phyloP scores from a whole-genome alignment of 2,329 filamentous ascomycete species.

The Anisogramma anomala region DNA sequence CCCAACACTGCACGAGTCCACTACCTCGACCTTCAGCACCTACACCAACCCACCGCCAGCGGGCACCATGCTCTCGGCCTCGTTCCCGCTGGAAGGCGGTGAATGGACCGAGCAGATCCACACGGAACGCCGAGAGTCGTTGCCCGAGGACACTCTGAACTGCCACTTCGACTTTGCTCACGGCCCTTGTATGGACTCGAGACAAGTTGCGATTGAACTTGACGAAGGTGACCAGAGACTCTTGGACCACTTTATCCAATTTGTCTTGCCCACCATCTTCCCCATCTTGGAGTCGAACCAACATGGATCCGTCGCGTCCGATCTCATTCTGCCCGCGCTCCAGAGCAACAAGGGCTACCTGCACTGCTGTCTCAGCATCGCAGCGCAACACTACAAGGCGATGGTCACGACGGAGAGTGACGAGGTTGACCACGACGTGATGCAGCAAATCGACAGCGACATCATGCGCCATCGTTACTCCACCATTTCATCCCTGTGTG shows the following conservation, averaged over 20 bases:
- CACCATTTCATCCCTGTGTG: slow-evolving; percentile 75
- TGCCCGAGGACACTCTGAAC: slow-evolving; percentile 54
- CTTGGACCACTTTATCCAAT: slow-evolving; percentile 81
- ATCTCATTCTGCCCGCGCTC: slow-evolving; percentile 76
- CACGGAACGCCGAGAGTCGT: slow-evolving; percentile 56
- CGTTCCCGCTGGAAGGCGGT: slow-evolving; percentile 43
- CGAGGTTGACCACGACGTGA: slow-evolving; percentile 78
- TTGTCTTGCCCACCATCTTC: slow-evolving; percentile 79
- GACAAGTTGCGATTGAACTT: slow-evolving; percentile 66
- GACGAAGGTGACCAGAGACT: slow-evolving; percentile 80
- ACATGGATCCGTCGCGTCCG: slow-evolving; percentile 66
- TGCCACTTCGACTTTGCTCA: slow-evolving; percentile 74
- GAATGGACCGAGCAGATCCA: slow-evolving; percentile 65
- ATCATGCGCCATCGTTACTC: slow-evolving; percentile 87
- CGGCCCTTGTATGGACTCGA: slow-evolving; percentile 47
- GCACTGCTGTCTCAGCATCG: slow-evolving; percentile 88
- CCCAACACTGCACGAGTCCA: slow-evolving; percentile 73
- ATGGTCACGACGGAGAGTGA: slow-evolving; percentile 55
- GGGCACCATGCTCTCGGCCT: slow-evolving; percentile 49
- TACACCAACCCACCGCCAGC: slow-evolving; percentile 67
- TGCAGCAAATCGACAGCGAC: slow-evolving; percentile 72
- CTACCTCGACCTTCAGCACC: slow-evolving; percentile 87
- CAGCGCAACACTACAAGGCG: slow-evolving; percentile 83
- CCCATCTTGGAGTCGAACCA: slow-evolving; percentile 86
- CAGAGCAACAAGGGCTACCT: slow-evolving; percentile 88